Evolutionary conservation across 2,329 filamentous ascomycete species (phyloP).

Genomic region (Zarea fungicola): DNA sequence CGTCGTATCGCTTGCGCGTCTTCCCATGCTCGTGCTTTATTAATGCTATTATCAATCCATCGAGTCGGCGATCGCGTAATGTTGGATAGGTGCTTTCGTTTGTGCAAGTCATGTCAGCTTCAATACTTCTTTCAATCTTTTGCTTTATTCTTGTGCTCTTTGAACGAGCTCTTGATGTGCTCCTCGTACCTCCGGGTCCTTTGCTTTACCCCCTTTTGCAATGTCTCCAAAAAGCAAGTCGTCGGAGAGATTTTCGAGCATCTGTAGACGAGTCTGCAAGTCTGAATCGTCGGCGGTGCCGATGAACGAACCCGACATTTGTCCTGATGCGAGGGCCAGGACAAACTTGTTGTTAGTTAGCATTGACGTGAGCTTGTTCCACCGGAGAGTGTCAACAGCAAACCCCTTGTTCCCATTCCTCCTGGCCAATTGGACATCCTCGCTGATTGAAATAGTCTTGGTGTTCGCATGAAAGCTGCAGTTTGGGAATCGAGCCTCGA

Average conservation of each 20-base stretch:
- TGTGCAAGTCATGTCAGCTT: constrained; percentile 12
- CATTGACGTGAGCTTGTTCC: constrained; percentile 27
- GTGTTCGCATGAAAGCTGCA: background rate
- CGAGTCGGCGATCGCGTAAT: constrained; percentile 21
- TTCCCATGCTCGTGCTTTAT: constrained; percentile 19
- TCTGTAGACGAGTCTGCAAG: constrained; percentile 22
- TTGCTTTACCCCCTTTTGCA: constrained; percentile 15
- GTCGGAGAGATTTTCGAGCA: constrained; percentile 22
- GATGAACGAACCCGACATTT: constrained; percentile 23
- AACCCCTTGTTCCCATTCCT: constrained; percentile 23
- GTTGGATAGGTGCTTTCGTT: constrained; percentile 28
- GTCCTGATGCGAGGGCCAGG: constrained; percentile 23
- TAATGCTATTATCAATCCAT: constrained; percentile 5
- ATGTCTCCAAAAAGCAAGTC: constrained; percentile 22
- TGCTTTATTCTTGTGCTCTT: background rate
- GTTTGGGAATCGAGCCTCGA: background rate
- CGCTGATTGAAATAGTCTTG: background rate
- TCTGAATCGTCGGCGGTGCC: constrained; percentile 22
- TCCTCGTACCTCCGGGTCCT: constrained; percentile 30
- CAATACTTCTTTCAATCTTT: background rate
- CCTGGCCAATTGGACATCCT: constrained; percentile 22
- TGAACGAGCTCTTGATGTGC: background rate
- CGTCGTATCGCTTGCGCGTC: constrained; percentile 30
- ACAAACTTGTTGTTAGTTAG: constrained; percentile 26
- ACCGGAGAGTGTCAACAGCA: constrained; percentile 29